Evolutionary conservation across 805 yeast species (phyloP).

Genomic region (Kockiozyma suomiensis): DNA sequence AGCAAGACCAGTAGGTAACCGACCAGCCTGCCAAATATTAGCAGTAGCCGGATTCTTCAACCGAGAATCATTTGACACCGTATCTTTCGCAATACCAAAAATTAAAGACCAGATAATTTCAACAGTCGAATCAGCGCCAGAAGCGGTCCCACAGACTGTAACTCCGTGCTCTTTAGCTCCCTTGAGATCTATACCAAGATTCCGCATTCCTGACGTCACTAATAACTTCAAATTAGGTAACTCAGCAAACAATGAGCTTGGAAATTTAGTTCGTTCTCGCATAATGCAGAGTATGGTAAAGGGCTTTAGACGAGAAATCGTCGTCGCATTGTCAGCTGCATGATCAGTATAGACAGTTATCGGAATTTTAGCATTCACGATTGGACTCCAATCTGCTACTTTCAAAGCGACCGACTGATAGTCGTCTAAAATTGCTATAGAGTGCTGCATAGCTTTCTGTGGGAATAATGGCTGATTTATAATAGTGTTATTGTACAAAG

Average conservation of each 20-base stretch:
- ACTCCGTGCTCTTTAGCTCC: slow-evolving; percentile 32
- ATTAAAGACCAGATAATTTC: slow-evolving; percentile 36
- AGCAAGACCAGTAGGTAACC: slow-evolving; percentile 27
- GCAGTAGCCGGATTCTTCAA: slow-evolving; percentile 13
- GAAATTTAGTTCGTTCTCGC: slow-evolving; percentile 36
- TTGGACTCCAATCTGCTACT: slow-evolving; percentile 32
- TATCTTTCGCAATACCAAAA: slow-evolving; percentile 26
- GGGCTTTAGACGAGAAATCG: slow-evolving; percentile 25
- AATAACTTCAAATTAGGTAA: slow-evolving; percentile 34
- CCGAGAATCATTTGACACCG: slow-evolving; percentile 27
- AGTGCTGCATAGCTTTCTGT: not conserved
- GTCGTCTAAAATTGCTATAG: slow-evolving; percentile 35
- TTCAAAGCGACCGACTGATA: slow-evolving; percentile 33
- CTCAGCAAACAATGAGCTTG: slow-evolving; percentile 12
- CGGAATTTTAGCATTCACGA: slow-evolving; percentile 10
- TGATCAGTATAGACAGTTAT: slow-evolving; percentile 32
- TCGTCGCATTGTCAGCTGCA: slow-evolving; percentile 9
- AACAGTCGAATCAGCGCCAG: slow-evolving; percentile 30
- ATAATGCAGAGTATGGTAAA: slow-evolving; percentile 31
- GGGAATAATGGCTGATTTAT: not conserved
- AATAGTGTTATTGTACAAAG: too few relatives aligned
- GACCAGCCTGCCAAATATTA: slow-evolving; percentile 34
- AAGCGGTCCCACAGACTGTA: slow-evolving; percentile 27
- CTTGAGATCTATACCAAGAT: slow-evolving; percentile 30
- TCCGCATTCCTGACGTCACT: slow-evolving; percentile 33